Conservation (phyloP, 2,329 filamentous ascomycete genomes). For the Claviceps quebecensis region DNA sequence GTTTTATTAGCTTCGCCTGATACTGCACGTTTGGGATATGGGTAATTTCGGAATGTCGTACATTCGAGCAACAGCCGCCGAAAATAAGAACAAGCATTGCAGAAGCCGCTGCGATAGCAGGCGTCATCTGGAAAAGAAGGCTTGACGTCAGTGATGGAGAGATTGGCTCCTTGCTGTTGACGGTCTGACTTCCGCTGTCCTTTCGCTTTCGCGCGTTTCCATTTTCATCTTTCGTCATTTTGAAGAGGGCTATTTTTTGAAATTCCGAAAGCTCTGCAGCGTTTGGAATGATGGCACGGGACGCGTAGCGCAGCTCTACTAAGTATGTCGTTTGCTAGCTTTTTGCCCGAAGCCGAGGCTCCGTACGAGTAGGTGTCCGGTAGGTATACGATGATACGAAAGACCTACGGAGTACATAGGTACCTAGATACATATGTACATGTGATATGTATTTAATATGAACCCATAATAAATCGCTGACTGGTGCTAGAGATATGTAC, state of each 20-base stretch:
- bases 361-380: too few relatives aligned
- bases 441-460: too few relatives aligned
- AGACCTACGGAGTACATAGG: too few relatives aligned
- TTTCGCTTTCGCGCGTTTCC: slow-evolving; percentile 1
- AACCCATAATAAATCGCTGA: too few relatives aligned
- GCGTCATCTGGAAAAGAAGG: neutral
- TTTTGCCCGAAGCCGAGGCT: too few relatives aligned
- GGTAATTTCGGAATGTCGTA: slow-evolving; percentile 26
- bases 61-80: slow-evolving; percentile 89
- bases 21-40: neutral
- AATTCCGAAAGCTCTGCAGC: too few relatives aligned
- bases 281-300: too few relatives aligned
- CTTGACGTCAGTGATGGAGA: neutral
- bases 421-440: too few relatives aligned
- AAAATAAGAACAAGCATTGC: slow-evolving; percentile 78
- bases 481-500: too few relatives aligned
- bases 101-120: slow-evolving; percentile 36
- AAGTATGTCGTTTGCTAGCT: too few relatives aligned
- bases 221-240: neutral
- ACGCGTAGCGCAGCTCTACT: too few relatives aligned
- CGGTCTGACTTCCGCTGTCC: neutral
- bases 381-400: too few relatives aligned
- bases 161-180: neutral
- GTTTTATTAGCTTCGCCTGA: slow-evolving; percentile 1
- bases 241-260: neutral